A percentile compares a stretch with the other conserved stretches of the same genome.
Conservation (phyloP, 495 filamentous ascomycete species). For the Daldinia childiae region DNA sequence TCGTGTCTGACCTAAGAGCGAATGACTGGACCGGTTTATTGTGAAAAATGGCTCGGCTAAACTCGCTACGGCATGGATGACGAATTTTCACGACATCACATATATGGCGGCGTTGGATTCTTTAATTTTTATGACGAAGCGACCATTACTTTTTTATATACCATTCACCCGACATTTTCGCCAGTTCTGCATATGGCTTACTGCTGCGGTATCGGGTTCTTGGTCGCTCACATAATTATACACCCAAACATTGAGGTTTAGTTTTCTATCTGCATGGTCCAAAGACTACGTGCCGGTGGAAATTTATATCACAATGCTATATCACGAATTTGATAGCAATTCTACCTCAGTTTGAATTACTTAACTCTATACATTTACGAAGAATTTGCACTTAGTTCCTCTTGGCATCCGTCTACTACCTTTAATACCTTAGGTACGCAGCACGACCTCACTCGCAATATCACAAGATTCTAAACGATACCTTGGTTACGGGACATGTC, state of each 20-base stretch:
- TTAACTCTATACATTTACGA: background rate
- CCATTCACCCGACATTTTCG: background rate
- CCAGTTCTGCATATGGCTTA: conserved; percentile 8
- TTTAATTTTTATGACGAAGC: conserved; percentile 24
- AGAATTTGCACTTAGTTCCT: conserved; percentile 6
- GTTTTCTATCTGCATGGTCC: background rate
- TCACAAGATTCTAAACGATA: conserved; percentile 3
- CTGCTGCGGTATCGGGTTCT: conserved; percentile 3
- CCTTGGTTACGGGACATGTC: background rate
- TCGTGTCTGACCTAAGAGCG: conserved; percentile 8
- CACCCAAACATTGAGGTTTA: background rate
- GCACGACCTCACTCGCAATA: conserved; percentile 1
- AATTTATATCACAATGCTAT: conserved; percentile 1
- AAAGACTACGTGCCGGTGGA: background rate
- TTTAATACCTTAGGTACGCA: conserved; percentile 11
- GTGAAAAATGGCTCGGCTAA: conserved; percentile 23
- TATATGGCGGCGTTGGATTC: conserved; percentile 35
- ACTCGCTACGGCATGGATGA: conserved; percentile 19
- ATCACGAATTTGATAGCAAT: conserved; percentile 16
- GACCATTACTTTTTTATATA: conserved; percentile 20
- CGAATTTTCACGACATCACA: conserved; percentile 31
- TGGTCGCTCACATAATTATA: conserved; percentile 12
- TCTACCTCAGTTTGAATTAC: conserved; percentile 1
- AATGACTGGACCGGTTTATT: conserved; percentile 10
- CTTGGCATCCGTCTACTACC: background rate